Evolutionary conservation across 2,329 filamentous ascomycete species (phyloP), one percentile per base, ranked within the genome.

Genomic region (Pseudogymnoascus sp.): DNA sequence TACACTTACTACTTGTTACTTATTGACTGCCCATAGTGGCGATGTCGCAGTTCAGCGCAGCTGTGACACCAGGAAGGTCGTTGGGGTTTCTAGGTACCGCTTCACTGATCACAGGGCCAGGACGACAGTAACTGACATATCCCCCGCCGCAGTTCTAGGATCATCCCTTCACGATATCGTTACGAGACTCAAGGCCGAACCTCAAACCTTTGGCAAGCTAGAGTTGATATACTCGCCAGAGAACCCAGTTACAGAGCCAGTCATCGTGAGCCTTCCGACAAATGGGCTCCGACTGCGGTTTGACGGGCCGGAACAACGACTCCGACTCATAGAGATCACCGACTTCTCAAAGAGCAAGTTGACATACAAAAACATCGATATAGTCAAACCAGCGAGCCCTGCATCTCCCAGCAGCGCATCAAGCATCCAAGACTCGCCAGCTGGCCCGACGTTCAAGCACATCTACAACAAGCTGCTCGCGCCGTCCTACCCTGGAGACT

Each of bases 391-490:
- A 1, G 72, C 78, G 50, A 78, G 76, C 65, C 68, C 61, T 70
- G 71, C 21, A 65, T 70, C 40, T 71, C 72, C 50, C 10, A 64
- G 65, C 10, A 64, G 65, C 13, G 28, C 69, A 33, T 28, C 42
- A 38, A 70, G 19, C 73, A 76, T 53, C 70, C 74, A 68, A 23
- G 70, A 65, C 40, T 71, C 73, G 28, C 71, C 79, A 60, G 74
- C 75, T 9, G 91, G 91, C 0, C 93, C 92, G 4, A 88, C 84
- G 15, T 96, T 96, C 74, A 84, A 88, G 65, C 91, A 96, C 74
- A 88, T 99, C 68, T 99, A 97, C 74, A 91, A 96, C 71, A 87
- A 90, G 62, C 80, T 97, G n/a, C 87, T 99, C 67, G 95, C 95
- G 0, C 93, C 93, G 17, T 96, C 93, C 0, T 97, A 96, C 74